phyloP scores from a whole-genome alignment of 495 filamentous ascomycete species.

The Tuber borchii region DNA sequence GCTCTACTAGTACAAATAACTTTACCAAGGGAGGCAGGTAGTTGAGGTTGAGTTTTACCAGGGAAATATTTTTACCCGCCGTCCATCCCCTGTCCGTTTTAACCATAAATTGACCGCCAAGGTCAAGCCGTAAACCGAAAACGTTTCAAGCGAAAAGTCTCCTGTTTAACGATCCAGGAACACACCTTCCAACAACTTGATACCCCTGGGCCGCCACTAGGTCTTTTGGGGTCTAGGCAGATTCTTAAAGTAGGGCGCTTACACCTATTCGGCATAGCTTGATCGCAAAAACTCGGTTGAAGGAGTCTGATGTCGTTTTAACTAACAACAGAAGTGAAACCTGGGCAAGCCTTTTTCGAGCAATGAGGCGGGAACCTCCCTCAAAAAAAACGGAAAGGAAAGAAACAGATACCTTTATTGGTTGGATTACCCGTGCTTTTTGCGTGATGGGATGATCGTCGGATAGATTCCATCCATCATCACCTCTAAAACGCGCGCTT shows the following conservation, averaged over 20 bases:
- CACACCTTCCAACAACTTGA: background rate
- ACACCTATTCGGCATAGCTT: background rate
- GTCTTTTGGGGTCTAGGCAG: background rate
- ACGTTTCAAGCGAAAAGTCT: background rate
- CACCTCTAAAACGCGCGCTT: background rate
- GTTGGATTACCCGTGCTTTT: background rate
- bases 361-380: background rate
- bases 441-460: constrained; percentile 5
- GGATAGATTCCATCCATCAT: background rate
- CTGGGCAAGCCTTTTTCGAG: background rate
- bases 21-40: background rate
- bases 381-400: background rate
- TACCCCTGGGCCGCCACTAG: background rate
- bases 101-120: constrained; percentile 2
- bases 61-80: background rate
- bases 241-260: background rate
- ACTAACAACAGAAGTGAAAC: background rate
- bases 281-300: background rate
- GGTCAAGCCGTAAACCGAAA: background rate
- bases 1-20: background rate
- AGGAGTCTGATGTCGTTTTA: background rate
- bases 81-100: background rate
- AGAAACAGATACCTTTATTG: background rate
- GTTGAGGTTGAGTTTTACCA: background rate
- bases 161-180: background rate